A percentile compares a stretch with the other conserved stretches of the same genome.
Evolutionary conservation across 768 basidiomycete species (phyloP).

Genomic region (Chalciporus chontae): DNA sequence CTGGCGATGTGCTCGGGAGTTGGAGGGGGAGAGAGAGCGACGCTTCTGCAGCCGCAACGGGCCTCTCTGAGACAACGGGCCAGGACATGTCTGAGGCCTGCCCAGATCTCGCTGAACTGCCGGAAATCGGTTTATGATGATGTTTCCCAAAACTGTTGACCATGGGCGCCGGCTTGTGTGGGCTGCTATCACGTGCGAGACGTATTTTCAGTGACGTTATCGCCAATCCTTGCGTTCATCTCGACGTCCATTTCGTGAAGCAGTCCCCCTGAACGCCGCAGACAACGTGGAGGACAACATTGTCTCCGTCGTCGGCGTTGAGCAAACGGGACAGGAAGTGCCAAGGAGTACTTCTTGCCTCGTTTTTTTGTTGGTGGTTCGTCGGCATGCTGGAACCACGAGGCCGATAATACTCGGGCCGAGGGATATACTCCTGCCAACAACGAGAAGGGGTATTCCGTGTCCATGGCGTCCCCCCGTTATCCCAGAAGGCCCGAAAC

Average conservation of each 20-base stretch:
- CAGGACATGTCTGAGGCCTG: slow-evolving; percentile 5
- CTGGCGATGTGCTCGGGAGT: background rate
- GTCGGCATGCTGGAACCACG: slow-evolving; percentile 25
- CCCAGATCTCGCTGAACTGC: background rate
- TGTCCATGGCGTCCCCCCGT: slow-evolving; percentile 9
- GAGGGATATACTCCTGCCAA: slow-evolving; percentile 5
- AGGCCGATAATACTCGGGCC: slow-evolving; percentile 23
- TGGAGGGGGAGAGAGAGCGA: background rate
- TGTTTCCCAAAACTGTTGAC: background rate
- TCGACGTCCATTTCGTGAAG: background rate
- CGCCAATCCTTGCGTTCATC: background rate
- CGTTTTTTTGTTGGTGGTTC: background rate
- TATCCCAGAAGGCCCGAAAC: slow-evolving; percentile 29
- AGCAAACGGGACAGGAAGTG: slow-evolving; percentile 4
- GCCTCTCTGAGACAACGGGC: background rate
- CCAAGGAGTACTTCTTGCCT: background rate
- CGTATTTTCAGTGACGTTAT: background rate
- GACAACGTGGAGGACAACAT: slow-evolving; percentile 9
- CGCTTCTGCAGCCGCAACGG: background rate
- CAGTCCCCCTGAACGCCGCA: slow-evolving; percentile 2
- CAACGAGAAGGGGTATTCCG: slow-evolving; percentile 14
- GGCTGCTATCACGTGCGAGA: background rate
- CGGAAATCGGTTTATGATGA: background rate
- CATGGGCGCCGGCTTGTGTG: background rate
- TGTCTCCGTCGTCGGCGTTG: slow-evolving; percentile 1